A percentile compares a stretch with the other conserved stretches of the same genome.
These are phyloP conservation scores for Penicillium sp. DNA, from an alignment of 2,329 filamentous ascomycete species.

Conservation along the genomic window DNA sequence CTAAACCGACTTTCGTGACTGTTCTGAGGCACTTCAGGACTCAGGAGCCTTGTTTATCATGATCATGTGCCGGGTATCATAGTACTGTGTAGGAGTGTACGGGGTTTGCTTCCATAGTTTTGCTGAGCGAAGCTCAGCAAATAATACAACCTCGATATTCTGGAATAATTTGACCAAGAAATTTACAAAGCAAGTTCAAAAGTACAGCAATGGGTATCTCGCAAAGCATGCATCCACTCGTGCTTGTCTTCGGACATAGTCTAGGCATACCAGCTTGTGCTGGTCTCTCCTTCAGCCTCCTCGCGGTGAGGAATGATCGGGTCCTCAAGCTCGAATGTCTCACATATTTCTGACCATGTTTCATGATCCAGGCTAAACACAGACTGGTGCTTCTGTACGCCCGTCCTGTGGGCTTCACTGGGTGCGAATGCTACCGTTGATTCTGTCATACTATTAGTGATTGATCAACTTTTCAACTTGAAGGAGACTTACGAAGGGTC, in stretches of 20 bases:
- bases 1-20: not conserved
- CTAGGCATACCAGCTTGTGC: conserved; percentile 64
- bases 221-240: conserved; percentile 3
- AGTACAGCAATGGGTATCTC: conserved; percentile 21
- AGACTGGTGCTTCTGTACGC: conserved; percentile 71
- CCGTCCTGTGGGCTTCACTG: conserved; percentile 49
- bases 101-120: no score
- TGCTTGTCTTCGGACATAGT: not conserved
- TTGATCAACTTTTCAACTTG: not conserved
- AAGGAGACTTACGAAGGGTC: conserved; percentile 64
- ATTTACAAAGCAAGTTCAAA: not conserved
- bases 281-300: conserved; percentile 51
- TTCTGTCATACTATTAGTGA: conserved; percentile 34
- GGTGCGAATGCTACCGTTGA: conserved; percentile 47
- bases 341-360: conserved; percentile 74
- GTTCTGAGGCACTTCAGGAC: not conserved
- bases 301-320: conserved; percentile 80
- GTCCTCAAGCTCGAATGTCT: conserved; percentile 70
- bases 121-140: no score
- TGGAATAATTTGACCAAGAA: not conserved
- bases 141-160: not conserved
- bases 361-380: conserved; percentile 83
- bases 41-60: not conserved
- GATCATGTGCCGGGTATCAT: not conserved
- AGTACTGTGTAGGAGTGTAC: no score